Conservation (phyloP, 2,329 filamentous ascomycete genomes). For the Colletotrichum theobromicola region DNA sequence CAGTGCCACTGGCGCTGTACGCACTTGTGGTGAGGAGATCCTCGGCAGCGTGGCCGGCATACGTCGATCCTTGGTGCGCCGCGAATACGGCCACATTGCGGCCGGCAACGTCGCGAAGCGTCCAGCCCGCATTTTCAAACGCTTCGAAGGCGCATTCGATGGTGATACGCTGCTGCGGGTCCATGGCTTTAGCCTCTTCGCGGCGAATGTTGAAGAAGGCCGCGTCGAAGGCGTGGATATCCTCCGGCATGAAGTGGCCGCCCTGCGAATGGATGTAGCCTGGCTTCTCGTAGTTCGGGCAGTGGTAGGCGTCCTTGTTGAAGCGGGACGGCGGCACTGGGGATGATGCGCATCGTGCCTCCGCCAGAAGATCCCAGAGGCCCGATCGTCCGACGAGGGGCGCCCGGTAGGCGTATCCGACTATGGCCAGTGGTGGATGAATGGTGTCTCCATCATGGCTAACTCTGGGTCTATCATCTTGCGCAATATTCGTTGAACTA, state of each 20-base stretch:
- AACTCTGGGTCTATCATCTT: background rate
- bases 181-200: constrained; percentile 32
- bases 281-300: constrained; percentile 12
- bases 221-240: constrained; percentile 29
- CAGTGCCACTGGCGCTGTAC: constrained; percentile 25
- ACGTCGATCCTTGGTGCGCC: constrained; percentile 35
- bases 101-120: constrained; percentile 27
- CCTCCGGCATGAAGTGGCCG: constrained; percentile 32
- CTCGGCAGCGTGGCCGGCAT: constrained; percentile 22
- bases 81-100: constrained; percentile 35
- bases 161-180: constrained; percentile 39
- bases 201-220: constrained; percentile 28
- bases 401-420: background rate
- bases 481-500: background rate
- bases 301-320: constrained; percentile 25
- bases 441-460: background rate
- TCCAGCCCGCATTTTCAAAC: constrained; percentile 36
- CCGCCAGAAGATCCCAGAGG: constrained; percentile 29
- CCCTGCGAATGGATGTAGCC: constrained; percentile 24
- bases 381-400: background rate
- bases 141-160: constrained; percentile 39
- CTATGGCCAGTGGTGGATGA: background rate
- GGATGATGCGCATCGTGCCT: constrained; percentile 21
- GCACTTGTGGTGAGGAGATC: background rate
- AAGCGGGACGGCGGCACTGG: constrained; percentile 21